Base-by-base conservation (phyloP, 208 protist genomes). In the Spongospora subterranea region DNA sequence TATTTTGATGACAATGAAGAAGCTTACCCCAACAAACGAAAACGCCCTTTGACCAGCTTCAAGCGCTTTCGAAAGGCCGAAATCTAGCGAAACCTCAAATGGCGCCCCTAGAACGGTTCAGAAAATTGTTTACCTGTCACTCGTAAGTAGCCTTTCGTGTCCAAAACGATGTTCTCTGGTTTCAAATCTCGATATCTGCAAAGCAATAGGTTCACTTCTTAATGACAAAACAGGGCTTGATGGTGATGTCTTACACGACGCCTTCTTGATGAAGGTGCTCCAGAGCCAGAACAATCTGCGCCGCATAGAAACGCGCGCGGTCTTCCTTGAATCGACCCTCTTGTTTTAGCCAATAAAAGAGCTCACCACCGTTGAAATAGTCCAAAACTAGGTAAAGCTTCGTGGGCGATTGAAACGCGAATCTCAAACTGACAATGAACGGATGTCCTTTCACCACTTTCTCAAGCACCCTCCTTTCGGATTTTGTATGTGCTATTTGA, bases 341-440 rank as follows among this genome's bases (percentile, higher is more conserved):
- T 40, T 89, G 89, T 46, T 94, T 94, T 0, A 97, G 90, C 76
- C 96, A 94, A 89, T 88, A 95, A 92, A 96, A 96, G 38, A 97
- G 92, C 90, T 97, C 96, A 41, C 96, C 96, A 39, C 96, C 96
- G 90, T 93, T 93, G 0, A 95, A 66, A 92, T 94, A 96, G 77
- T 96, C 95, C 50, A 97, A 64, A 40, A 96, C 91, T 43, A 97
- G 92, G 89, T 94, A 96, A 13, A 96, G 93, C 82, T 95, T 95
- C 43, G 91, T 88, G 60, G 65, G 90, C 13, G 94, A 95, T 89
- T 95, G 93, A 90, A 97, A 97, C 20, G 94, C 93, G 89, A 95
- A 96, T 46, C 95, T 90, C n/a, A 97, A 89, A 41, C 88, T 64
- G 32, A 96, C 93, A 60, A 97, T 91, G 89, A 97, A 97, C 32